Evolutionary conservation across 345 rosid genomes (phyloP).

Genomic region (Chamaenerion angustifolium): DNA sequence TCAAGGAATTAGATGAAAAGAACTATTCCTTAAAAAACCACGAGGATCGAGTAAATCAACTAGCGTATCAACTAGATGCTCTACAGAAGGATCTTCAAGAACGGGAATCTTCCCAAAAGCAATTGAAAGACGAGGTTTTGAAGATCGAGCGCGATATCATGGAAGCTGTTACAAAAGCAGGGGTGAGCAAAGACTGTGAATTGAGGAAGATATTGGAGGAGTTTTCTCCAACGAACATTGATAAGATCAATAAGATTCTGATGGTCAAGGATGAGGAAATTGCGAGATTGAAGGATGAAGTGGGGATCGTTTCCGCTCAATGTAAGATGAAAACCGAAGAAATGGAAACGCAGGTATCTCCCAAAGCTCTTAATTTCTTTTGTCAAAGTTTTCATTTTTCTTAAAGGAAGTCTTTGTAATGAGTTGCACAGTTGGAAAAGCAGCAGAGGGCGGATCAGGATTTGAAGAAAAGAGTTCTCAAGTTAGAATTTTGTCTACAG

Average conservation of each 20-base stretch:
- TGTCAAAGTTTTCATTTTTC: no score
- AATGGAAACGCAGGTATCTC: conserved; percentile 57
- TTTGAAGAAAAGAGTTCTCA: conserved; percentile 78
- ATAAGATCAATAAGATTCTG: conserved; percentile 48
- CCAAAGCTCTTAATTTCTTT: no score
- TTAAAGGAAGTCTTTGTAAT: conserved; percentile 5
- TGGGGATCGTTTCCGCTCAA: conserved; percentile 62
- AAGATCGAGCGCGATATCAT: conserved; percentile 67
- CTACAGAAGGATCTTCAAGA: conserved; percentile 60
- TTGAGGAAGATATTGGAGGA: conserved; percentile 44
- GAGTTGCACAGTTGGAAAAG: conserved; percentile 56
- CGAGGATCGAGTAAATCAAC: conserved; percentile 55
- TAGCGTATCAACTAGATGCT: conserved; percentile 52
- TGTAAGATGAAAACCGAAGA: conserved; percentile 84
- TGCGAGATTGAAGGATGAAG: conserved; percentile 60
- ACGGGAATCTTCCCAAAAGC: conserved; percentile 73
- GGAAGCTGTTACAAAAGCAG: conserved; percentile 49
- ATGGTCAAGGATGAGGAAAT: conserved; percentile 63
- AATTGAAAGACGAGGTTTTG: conserved; percentile 67
- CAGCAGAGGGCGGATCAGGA: conserved; percentile 80
- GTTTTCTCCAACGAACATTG: conserved; percentile 61
- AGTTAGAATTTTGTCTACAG: conserved; percentile 83
- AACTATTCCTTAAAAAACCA: conserved; percentile 47
- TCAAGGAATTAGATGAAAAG: conserved; percentile 60
- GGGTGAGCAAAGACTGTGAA: conserved; percentile 34